These are phyloP conservation scores for Candida sithepensis DNA, from an alignment of 805 yeast genomes.

Conservation along the genomic window DNA sequence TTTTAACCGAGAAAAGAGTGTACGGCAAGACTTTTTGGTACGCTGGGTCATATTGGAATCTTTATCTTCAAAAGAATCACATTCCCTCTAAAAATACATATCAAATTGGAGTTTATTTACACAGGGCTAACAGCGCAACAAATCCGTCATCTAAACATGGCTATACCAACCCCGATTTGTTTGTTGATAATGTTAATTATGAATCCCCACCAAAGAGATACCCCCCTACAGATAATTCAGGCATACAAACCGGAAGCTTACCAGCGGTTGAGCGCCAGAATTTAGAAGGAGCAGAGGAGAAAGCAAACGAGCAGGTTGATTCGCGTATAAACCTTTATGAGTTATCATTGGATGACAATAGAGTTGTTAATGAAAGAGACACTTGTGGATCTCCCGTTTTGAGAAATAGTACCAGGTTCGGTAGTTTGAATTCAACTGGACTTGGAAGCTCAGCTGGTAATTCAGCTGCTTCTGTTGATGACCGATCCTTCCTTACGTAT, in stretches of 20 bases:
- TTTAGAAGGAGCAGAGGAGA: slow-evolving; percentile 15
- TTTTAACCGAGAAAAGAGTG: slow-evolving; percentile 43
- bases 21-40: slow-evolving; percentile 54
- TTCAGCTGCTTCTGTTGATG: slow-evolving; percentile 5
- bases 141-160: slow-evolving; percentile 39
- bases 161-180: slow-evolving; percentile 36
- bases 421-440: not conserved
- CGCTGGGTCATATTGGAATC: slow-evolving; percentile 60
- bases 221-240: slow-evolving; percentile 1
- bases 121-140: slow-evolving; percentile 39
- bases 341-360: slow-evolving; percentile 16
- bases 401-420: not conserved
- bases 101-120: slow-evolving; percentile 56
- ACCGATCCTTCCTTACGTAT: slow-evolving; percentile 36
- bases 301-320: slow-evolving; percentile 25
- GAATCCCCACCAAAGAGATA: slow-evolving; percentile 21
- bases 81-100: slow-evolving; percentile 37
- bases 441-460: not conserved
- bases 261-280: slow-evolving; percentile 1
- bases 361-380: not conserved
- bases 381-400: not conserved
- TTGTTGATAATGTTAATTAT: slow-evolving; percentile 25
- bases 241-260: not conserved
- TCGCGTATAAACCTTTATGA: slow-evolving; percentile 18
- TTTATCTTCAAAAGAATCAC: slow-evolving; percentile 46